Base-by-base conservation (phyloP, 2,329 filamentous ascomycete genomes). In the Piedraia hortae region DNA sequence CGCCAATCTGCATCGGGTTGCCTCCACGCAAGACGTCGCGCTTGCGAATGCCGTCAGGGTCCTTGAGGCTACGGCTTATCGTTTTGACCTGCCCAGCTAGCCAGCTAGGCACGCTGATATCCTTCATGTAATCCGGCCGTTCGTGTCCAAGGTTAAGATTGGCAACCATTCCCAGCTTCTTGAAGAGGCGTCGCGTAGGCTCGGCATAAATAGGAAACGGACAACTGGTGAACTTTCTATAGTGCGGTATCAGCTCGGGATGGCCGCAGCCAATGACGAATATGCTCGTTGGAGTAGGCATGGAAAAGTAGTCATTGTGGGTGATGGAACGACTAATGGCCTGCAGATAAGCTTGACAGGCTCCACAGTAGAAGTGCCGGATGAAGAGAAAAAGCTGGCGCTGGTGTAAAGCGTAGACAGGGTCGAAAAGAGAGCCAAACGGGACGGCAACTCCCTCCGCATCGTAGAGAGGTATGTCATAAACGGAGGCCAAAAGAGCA, bases 371-470 rank as follows among this genome's bases (percentile, higher is more conserved):
- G 34, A 47, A 48, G 27, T 48, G 44, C 13, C 45, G 40, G 16
- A 48, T 35, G 32, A 48, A 48, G 21, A 48, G 34, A 14, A 48
- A 32, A 6, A 48, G 33, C 20, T 47, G 45, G 6, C 45, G 35
- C 23, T 41, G 33, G 20, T 46, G 42, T 9, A 39, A 36, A 2
- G 37, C 34, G 10, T 31, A 34, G 20, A 42, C 49, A 3, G 60
- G 59, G 15, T 50, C 53, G 39, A 66, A 68, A 13, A 73, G 45
- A 32, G 56, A 62, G 42, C 58, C 58, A 43, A 75, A 75, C 0
- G 56, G 47, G 19, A 55, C 54, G 8, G 55, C 44, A 24, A 59
- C 62, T 25, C 65, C 63, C 26, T 65, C 42, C 16, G 50, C 49
- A 41, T 72, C 67, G 19, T 70, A 53, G 8, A 77, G 31, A 15